phyloP scores from a whole-genome alignment of 495 filamentous ascomycete species.

The Penicillium crystallinum region DNA sequence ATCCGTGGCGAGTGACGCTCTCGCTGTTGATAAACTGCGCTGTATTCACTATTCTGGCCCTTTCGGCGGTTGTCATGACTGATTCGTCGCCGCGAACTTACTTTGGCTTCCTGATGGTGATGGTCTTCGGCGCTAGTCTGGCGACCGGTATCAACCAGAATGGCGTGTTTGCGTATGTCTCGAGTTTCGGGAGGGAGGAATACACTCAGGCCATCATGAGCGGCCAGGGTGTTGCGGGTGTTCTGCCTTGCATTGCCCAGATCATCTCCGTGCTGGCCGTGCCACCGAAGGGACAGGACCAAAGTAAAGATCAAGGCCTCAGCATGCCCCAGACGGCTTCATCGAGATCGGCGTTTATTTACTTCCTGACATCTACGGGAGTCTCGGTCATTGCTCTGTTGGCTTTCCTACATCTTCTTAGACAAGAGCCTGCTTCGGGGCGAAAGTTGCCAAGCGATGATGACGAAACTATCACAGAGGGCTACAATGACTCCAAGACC shows the following conservation, averaged over 20 bases:
- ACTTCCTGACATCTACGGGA: conserved; percentile 82
- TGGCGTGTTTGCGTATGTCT: conserved; percentile 86
- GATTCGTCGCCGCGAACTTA: conserved; percentile 58
- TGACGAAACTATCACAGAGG: conserved; percentile 13
- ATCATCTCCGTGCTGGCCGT: conserved; percentile 76
- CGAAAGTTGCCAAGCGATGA: conserved; percentile 10
- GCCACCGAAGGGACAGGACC: conserved; percentile 25
- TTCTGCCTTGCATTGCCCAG: conserved; percentile 80
- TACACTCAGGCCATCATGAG: conserved; percentile 97
- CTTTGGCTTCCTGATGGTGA: conserved; percentile 73
- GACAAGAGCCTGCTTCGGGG: conserved; percentile 25
- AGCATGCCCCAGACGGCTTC: conserved; percentile 29
- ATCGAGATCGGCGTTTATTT: conserved; percentile 74
- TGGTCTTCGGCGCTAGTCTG: conserved; percentile 72
- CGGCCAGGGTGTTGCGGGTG: conserved; percentile 87
- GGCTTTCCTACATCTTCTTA: conserved; percentile 57
- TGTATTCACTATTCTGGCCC: conserved; percentile 68
- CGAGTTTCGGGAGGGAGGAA: conserved; percentile 72
- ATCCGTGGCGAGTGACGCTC: conserved; percentile 72
- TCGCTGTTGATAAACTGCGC: conserved; percentile 68
- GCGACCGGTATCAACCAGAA: conserved; percentile 88
- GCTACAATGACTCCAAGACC: conserved; percentile 31
- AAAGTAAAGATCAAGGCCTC: conserved; percentile 7
- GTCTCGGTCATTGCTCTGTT: conserved; percentile 53
- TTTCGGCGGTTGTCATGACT: conserved; percentile 68